phyloP scores from a whole-genome alignment of 257 asterid species.

The Solanum megistacrolobum region DNA sequence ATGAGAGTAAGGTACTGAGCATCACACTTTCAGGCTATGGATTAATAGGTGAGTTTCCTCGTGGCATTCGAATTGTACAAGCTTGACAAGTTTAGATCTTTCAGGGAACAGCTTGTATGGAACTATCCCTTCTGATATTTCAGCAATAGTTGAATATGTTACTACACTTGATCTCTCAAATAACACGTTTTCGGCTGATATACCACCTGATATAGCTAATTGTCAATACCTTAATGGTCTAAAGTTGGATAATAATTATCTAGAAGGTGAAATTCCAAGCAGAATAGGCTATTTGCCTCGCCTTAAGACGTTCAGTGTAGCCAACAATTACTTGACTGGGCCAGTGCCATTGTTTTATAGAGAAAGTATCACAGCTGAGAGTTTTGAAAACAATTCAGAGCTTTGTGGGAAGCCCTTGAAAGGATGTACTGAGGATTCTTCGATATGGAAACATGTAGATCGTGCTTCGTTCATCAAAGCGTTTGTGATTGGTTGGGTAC shows the following conservation, averaged over 20 bases:
- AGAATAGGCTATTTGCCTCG: not conserved
- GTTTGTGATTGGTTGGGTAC: not conserved
- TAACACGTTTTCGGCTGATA: constrained; percentile 4
- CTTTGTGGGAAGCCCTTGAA: constrained; percentile 15
- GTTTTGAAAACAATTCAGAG: constrained; percentile 1
- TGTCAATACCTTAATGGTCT: not conserved
- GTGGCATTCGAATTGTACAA: not conserved
- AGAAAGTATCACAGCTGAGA: not conserved
- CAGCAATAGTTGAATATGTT: not conserved
- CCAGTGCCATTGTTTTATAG: not conserved
- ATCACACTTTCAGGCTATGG: accelerated
- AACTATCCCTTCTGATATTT: constrained; percentile 9
- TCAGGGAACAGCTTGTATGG: constrained; percentile 14
- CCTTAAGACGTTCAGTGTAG: not conserved
- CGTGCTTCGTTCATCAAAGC: not conserved
- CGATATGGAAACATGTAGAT: not conserved
- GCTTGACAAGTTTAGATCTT: constrained; percentile 5
- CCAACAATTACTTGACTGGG: not conserved
- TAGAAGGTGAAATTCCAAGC: constrained; percentile 6
- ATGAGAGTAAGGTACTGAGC: not conserved
- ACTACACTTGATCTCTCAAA: constrained; percentile 11
- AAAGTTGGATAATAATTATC: not conserved
- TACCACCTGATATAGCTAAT: not conserved
- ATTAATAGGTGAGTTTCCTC: constrained; percentile 14
- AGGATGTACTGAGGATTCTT: not conserved